A percentile compares a stretch with the other conserved stretches of the same genome.
Conservation (phyloP, 331 rosid genomes). For the Quercus tomentella region DNA sequence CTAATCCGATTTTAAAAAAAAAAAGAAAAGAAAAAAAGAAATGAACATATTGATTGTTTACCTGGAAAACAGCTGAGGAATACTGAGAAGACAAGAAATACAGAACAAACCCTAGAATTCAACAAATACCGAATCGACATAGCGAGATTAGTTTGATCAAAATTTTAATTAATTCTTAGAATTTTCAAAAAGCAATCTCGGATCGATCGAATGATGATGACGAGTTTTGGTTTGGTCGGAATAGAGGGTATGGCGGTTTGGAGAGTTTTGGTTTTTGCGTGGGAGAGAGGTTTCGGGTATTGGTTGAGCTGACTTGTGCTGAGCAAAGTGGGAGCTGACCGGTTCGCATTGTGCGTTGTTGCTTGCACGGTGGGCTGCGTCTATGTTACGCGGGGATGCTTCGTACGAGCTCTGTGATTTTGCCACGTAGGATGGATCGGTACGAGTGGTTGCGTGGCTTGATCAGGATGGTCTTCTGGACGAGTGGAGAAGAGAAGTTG, state of each 20-base stretch:
- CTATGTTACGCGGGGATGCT: slow-evolving; percentile 11
- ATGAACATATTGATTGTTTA: neutral
- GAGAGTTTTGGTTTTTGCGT: neutral
- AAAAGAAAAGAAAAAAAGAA: too few relatives aligned
- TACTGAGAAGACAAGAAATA: slow-evolving; percentile 29
- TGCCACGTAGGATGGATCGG: slow-evolving; percentile 10
- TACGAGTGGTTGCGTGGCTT: neutral
- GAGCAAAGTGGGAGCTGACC: neutral
- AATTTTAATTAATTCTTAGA: neutral
- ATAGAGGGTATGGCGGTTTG: slow-evolving; percentile 19
- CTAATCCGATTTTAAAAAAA: too few relatives aligned
- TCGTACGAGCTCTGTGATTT: slow-evolving; percentile 6
- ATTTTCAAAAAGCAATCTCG: neutral
- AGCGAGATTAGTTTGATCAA: neutral
- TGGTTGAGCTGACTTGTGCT: too few relatives aligned
- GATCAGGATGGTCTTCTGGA: neutral
- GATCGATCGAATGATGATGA: neutral
- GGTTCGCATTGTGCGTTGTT: neutral
- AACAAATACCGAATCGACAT: slow-evolving; percentile 41
- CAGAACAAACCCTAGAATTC: slow-evolving; percentile 23
- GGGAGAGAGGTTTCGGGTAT: neutral
- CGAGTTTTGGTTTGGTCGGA: neutral
- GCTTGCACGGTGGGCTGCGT: neutral
- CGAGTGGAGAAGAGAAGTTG: neutral
- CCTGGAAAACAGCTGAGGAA: slow-evolving; percentile 57